A percentile compares a stretch with the other conserved stretches of the same genome.
These are phyloP conservation scores for Sisymbrium altissimum DNA, from an alignment of 345 rosid species.

Conservation along the genomic window DNA sequence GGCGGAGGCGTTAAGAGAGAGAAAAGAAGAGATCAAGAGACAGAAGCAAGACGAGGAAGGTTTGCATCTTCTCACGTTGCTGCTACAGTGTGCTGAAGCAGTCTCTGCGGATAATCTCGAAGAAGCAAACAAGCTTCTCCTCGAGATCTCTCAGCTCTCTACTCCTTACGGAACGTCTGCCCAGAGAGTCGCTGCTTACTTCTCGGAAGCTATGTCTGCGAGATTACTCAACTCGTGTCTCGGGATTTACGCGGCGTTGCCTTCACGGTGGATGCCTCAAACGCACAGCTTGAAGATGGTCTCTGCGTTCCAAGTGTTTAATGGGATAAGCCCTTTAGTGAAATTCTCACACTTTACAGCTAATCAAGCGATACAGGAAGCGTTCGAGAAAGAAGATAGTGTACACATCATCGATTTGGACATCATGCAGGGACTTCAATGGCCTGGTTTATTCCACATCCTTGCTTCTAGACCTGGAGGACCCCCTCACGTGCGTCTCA, in stretches of 20 bases:
- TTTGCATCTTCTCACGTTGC: constrained; percentile 79
- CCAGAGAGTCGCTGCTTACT: constrained; percentile 96
- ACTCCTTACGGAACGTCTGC: constrained; percentile 97
- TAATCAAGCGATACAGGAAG: constrained; percentile 95
- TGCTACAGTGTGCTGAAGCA: constrained; percentile 97
- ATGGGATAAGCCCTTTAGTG: constrained; percentile 91
- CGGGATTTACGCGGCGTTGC: constrained; percentile 73
- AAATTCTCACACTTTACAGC: constrained; percentile 99
- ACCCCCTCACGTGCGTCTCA: constrained; percentile 87
- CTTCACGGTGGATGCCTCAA: constrained; percentile 61
- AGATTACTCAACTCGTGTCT: constrained; percentile 82
- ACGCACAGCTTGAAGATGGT: constrained; percentile 72
- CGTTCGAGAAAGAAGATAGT: constrained; percentile 86
- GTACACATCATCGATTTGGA: constrained; percentile 96
- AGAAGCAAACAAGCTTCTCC: constrained; percentile 86
- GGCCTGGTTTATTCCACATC: constrained; percentile 97
- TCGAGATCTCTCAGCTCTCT: constrained; percentile 84
- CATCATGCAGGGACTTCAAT: constrained; percentile 97
- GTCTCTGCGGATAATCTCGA: constrained; percentile 83
- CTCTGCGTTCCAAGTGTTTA: constrained; percentile 96
- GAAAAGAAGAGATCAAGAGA: constrained; percentile 71
- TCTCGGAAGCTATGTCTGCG: constrained; percentile 97
- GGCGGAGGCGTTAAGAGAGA: constrained; percentile 46
- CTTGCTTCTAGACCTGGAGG: constrained; percentile 92
- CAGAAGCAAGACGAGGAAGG: constrained; percentile 90